Conservation (phyloP, 1,284 basidiomycete species). For the Gymnopus androsaceus region DNA sequence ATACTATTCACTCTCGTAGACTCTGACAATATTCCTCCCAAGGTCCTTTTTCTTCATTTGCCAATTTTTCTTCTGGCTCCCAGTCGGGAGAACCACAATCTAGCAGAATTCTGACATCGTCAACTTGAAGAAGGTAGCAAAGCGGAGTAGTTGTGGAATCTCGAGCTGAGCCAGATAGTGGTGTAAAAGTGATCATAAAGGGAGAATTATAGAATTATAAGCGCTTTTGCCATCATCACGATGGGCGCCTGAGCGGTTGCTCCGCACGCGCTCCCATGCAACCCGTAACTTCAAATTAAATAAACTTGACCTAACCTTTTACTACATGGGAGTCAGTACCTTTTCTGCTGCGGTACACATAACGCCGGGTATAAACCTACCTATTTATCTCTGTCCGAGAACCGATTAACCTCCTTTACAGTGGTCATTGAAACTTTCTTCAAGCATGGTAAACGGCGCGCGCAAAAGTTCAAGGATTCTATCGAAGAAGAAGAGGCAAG, state of each 20-base stretch:
- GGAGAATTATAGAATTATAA: too few relatives aligned
- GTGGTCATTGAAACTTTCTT: constrained; percentile 57
- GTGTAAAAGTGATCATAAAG: constrained; percentile 90
- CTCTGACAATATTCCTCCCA: constrained; percentile 68
- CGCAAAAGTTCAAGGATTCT: constrained; percentile 40
- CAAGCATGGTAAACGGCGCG: constrained; percentile 55
- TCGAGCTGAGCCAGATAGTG: constrained; percentile 80
- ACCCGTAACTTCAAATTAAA: background rate
- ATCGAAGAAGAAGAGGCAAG: constrained; percentile 43
- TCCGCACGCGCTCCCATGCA: background rate
- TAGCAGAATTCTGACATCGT: constrained; percentile 91
- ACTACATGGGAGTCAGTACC: constrained; percentile 52
- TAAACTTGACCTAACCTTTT: constrained; percentile 4
- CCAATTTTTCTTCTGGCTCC: constrained; percentile 64
- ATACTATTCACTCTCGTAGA: constrained; percentile 60
- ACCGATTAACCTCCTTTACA: constrained; percentile 12
- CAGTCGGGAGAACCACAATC: constrained; percentile 93
- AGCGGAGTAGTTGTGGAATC: constrained; percentile 68
- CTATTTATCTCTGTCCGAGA: background rate
- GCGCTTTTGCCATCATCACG: background rate
- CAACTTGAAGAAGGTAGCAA: constrained; percentile 89
- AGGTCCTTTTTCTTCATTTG: constrained; percentile 32
- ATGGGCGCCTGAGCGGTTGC: background rate
- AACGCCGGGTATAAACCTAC: constrained; percentile 42
- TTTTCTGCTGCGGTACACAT: constrained; percentile 54